These are phyloP conservation scores for Diospyros lotus DNA, from an alignment of 148 eudicot species.

Conservation along the genomic window DNA sequence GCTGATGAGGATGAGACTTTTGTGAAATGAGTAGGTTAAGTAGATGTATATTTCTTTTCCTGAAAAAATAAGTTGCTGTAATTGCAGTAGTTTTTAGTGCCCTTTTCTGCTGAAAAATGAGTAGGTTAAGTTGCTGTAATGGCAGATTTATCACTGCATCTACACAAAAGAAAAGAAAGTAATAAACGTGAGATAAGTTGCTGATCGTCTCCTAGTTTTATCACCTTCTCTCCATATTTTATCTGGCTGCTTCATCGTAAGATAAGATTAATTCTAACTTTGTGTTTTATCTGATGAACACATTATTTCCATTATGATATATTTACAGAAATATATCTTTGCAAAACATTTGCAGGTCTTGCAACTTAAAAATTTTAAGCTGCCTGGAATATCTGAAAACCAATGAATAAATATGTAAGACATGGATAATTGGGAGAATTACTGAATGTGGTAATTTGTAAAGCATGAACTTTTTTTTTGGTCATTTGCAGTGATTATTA, in stretches of 20 bases:
- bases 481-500: not conserved
- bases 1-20: not conserved
- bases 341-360: not conserved
- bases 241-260: not conserved
- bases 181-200: too few relatives aligned
- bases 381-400: not conserved
- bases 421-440: not conserved
- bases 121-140: too few relatives aligned
- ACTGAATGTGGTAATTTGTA: not conserved
- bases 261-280: not conserved
- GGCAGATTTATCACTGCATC: too few relatives aligned
- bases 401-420: not conserved
- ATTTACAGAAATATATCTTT: not conserved
- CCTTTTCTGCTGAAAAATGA: not conserved
- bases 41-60: not conserved
- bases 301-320: not conserved
- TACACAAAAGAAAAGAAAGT: not conserved
- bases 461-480: too few relatives aligned
- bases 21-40: not conserved
- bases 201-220: too few relatives aligned
- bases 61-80: not conserved
- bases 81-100: not conserved
- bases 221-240: too few relatives aligned
- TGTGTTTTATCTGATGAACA: not conserved
- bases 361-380: not conserved